Conservation (phyloP, 2,329 filamentous ascomycete species). For the Sarocladium strictum region DNA sequence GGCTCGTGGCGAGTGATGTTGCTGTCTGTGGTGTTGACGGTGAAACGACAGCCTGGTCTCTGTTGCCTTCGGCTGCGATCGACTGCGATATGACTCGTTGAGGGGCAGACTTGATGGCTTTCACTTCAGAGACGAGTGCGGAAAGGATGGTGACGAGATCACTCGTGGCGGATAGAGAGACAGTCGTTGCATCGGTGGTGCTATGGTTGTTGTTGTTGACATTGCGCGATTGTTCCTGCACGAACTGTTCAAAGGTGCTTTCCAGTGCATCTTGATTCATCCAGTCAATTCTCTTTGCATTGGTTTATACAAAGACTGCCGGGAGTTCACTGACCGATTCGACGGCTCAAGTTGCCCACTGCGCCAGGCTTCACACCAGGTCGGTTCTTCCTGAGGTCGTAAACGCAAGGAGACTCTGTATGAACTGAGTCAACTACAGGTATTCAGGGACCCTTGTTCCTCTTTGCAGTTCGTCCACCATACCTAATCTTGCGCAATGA, state of each 20-base stretch:
- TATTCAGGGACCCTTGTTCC: too few relatives aligned
- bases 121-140: conserved; percentile 15
- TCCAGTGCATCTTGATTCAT: neutral
- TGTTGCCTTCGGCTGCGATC: neutral
- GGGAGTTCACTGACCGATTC: conserved; percentile 14
- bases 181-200: neutral
- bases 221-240: neutral
- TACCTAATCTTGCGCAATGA: conserved; percentile 24
- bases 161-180: neutral
- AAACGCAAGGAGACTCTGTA: conserved; percentile 18
- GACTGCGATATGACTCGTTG: neutral
- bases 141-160: conserved; percentile 16
- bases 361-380: conserved; percentile 19
- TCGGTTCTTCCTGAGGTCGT: conserved; percentile 19
- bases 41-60: neutral
- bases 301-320: neutral
- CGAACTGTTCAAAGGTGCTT: conserved; percentile 4
- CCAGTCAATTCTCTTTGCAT: too few relatives aligned
- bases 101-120: conserved; percentile 14
- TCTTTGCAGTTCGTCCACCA: conserved; percentile 9
- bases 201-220: neutral
- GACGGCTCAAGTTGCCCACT: conserved; percentile 16
- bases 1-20: neutral
- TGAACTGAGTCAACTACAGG: neutral
- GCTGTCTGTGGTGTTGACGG: neutral